Evolutionary conservation across 2,329 filamentous ascomycete species (phyloP), one percentile per base, ranked within the genome.

Genomic region (Fusarium ramigenum): DNA sequence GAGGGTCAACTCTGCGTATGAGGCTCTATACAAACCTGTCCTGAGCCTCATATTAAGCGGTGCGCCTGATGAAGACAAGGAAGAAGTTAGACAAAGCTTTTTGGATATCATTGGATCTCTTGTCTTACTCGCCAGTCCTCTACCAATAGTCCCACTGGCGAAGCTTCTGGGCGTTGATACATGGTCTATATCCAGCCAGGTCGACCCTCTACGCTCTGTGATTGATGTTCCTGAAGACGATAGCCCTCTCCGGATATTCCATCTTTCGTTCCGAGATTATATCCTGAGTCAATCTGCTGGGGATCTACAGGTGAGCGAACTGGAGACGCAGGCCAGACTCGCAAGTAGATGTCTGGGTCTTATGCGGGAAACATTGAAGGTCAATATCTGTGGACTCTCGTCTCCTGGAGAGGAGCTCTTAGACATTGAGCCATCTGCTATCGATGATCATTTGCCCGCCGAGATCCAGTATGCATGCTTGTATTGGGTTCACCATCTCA

Each of bases 211-310:
- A 0, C 49, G 65, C 5, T 67, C 63, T 0, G 68, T 71, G 2
- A 18, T 71, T 3, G 42, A 66, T 3, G 46, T 71, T 3, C 66
- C 61, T 2, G 36, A 40, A 1, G 15, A 30, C 5, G 16, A 49
- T 4, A 9, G 37, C 1, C 67, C 69, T 6, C 60, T 77, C 1
- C 52, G 73, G 9, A 44, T 79, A 1, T 74, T 81, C 6, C 82
- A 84, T 60, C 66, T 80, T 11, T 83, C 83, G 1, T 84, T 85
- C 49, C 78, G 79, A 7, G 82, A 84, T 63, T 83, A 82, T 68
- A 80, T 85, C 16, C 37, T 82, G 15, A 75, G 42, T 11, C 7
- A 23, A 14, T 60, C 42, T 9, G 52, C 60, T 14, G 52, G 53
- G 0, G 5, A 82, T 6, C 50, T 60, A 0, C 23, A 57, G 2